Base-by-base conservation (phyloP, 2,329 filamentous ascomycete species). In the Pyrenophora graminea region DNA sequence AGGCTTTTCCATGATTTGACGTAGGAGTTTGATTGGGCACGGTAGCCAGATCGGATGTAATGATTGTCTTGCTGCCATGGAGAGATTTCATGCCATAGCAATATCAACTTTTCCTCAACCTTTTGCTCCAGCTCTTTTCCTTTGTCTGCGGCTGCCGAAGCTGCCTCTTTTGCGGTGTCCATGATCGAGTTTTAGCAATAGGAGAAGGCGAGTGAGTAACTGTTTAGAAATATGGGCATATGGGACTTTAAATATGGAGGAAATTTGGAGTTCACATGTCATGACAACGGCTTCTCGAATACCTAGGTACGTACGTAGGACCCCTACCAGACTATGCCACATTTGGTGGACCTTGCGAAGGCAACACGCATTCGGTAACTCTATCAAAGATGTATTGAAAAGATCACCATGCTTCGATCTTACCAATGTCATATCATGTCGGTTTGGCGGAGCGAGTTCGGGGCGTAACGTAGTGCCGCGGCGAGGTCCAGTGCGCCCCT, bases 21-120 rank as follows among this genome's bases (percentile, higher is more conserved):
- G 70, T 85, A 87, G 0, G 85, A 88, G 48, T 80, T 80, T 2
- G 85, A 85, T 18, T 79, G 78, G 1, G 83, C 82, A 0, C 87
- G 82, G 72, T 90, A 90, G 55, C 85, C 84, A 21, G 80, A 81
- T 48, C 77, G 78, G 51, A 90, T 89, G 75, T 84, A 87, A 55
- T 85, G 84, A 62, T 90, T 90, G 71, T 90, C 87, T 66, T 74
- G 72, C 61, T 78, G 76, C 77, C 78, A 80, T 45, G 59, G 31
- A 3, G 71, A 66, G 8, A 80, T 61, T 18, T 79, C 74, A 53
- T 75, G 54, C 76, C 75, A 79, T 19, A 74, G 55, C 1, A 72
- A 45, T 79, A 74, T 67, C 78, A 82, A 60, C 78, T 74, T 80
- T 74, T 74, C 53, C 56, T 78, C 68, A n/a, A 76, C 47, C 30